These are phyloP conservation scores for Flaveria ramosissima DNA, from an alignment of 129 eudicot genomes.

Conservation along the genomic window DNA sequence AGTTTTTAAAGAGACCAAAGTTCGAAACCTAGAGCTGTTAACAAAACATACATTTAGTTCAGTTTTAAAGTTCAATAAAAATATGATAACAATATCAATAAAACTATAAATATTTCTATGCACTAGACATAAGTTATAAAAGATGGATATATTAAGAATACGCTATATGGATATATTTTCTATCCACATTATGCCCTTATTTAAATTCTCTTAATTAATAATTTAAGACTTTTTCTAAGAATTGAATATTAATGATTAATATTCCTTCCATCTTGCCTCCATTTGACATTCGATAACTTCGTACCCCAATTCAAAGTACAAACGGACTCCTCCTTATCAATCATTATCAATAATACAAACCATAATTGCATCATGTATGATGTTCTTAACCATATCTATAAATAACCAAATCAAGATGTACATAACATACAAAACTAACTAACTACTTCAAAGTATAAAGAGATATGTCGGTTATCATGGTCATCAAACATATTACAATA, in stretches of 20 bases:
- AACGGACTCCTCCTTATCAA: constrained; percentile 29
- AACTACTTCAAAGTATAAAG: neutral
- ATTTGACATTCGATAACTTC: constrained; percentile 17
- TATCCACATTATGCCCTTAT: too few relatives aligned
- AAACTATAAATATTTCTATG: too few relatives aligned
- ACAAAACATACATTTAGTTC: too few relatives aligned
- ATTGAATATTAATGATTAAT: neutral
- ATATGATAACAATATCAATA: too few relatives aligned
- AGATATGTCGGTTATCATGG: neutral
- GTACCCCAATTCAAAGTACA: constrained; percentile 11
- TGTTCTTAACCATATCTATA: neutral
- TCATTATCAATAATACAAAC: constrained; percentile 15
- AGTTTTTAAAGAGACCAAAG: too few relatives aligned
- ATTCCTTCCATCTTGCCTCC: constrained; percentile 27
- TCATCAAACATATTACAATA: constrained; percentile 6
- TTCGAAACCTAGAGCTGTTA: too few relatives aligned
- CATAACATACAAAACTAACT: constrained; percentile 1
- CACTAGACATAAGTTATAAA: too few relatives aligned
- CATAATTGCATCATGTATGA: neutral
- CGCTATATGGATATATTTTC: too few relatives aligned
- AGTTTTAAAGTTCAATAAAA: too few relatives aligned
- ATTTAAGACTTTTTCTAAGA: too few relatives aligned
- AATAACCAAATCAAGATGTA: constrained; percentile 9
- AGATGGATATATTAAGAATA: too few relatives aligned
- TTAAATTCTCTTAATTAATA: too few relatives aligned